A percentile compares a stretch with the other conserved stretches of the same genome.
Evolutionary conservation across 1,139 yeast species (phyloP).

Genomic region (Candida labiduridarum): DNA sequence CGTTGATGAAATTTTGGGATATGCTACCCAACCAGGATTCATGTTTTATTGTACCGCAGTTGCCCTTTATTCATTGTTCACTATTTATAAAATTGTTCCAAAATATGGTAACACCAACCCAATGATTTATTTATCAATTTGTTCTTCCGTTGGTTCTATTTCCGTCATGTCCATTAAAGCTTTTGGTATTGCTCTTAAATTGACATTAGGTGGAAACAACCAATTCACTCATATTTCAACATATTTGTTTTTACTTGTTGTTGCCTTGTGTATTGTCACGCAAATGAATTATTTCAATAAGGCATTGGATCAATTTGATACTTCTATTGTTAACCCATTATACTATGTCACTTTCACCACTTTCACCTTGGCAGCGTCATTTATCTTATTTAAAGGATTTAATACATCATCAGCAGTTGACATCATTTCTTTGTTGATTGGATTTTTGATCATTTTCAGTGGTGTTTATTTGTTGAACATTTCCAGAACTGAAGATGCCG

Average conservation of each 20-base stretch:
- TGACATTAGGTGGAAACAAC: constrained; percentile 85
- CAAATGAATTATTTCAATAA: constrained; percentile 95
- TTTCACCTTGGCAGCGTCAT: constrained; percentile 82
- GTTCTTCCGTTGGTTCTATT: constrained; percentile 89
- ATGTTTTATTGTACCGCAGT: constrained; percentile 67
- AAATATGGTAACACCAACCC: constrained; percentile 80
- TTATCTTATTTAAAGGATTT: constrained; percentile 84
- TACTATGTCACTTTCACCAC: constrained; percentile 93
- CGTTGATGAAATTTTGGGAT: constrained; percentile 81
- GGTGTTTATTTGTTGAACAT: constrained; percentile 86
- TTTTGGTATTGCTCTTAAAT: constrained; percentile 87
- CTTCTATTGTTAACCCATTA: constrained; percentile 88
- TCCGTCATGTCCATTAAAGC: constrained; percentile 94
- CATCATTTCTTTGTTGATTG: constrained; percentile 81
- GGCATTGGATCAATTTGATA: constrained; percentile 90
- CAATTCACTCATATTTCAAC: constrained; percentile 87
- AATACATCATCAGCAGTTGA: constrained; percentile 82
- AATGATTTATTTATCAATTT: constrained; percentile 85
- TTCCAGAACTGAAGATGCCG: constrained; percentile 67
- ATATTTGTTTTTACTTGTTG: constrained; percentile 77
- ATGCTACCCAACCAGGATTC: constrained; percentile 83
- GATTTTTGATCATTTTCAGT: constrained; percentile 82
- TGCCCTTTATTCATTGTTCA: constrained; percentile 65
- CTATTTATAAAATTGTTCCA: constrained; percentile 86
- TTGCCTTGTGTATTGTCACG: constrained; percentile 78